Base-by-base conservation (phyloP, 495 filamentous ascomycete genomes). In the Penicillium psychrofluorescens region DNA sequence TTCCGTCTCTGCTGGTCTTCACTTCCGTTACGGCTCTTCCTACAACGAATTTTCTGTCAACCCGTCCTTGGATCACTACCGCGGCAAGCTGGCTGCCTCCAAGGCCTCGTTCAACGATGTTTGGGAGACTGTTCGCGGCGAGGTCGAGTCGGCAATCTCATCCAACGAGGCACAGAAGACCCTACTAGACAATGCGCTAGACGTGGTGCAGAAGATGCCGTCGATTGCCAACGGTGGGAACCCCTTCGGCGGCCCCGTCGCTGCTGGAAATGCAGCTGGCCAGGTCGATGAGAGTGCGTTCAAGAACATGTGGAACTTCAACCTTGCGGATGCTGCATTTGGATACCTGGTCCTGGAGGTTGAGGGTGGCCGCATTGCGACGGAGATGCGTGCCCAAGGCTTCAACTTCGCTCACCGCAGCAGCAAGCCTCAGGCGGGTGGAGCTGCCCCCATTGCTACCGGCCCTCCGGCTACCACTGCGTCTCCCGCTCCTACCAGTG, bases 281-380 rank as follows among this genome's bases (percentile, higher is more conserved):
- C 88, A 94, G 54, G 88, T 99, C 13, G 92, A 99, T 55, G 92
- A 99, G 69, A 95, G 90, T 50, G 92, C 92, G 0, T 99, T 99
- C 74, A 99, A 99, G 74, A 99, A 99, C 56, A 97, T 97, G 94
- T 99, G 92, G 92, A 99, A 99, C 68, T 99, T 99, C 71, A 99
- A 99, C 62, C 67, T 99, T 39, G 92, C 92, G 14, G 92, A 99
- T 69, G 92, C 92, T 31, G 94, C 92, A 10, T 99, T 95, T 61
- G 92, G 92, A 36, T 97, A 85, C 74, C 72, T 99, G 40, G 90
- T 97, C 11, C 69, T 99, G 45, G 92, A 99, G 54, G 80, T 99
- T 36, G 90, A 97, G 57, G 83, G 82, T 56, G 92, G 92, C 15
- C 77, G 94, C 35, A 99, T 99, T 53, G 92, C 89, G 9, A 97